phyloP scores from a whole-genome alignment of 106 monocot genomes.

The Dendrobium nobile region DNA sequence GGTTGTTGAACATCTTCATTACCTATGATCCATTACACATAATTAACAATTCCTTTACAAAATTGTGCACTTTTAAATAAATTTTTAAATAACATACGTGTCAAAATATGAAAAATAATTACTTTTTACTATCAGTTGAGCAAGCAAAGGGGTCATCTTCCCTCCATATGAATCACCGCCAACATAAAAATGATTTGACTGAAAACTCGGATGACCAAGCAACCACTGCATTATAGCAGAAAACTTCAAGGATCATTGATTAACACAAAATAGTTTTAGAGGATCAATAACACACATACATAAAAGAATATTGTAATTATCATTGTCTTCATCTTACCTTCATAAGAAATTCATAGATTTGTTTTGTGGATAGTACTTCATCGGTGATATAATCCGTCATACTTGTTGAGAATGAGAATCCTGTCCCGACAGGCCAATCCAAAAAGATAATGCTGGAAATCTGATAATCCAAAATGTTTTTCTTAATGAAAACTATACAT shows the following conservation, averaged over 20 bases:
- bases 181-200: slow-evolving; percentile 51
- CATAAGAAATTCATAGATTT: neutral
- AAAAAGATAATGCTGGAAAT: neutral
- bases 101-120: neutral
- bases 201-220: slow-evolving; percentile 39
- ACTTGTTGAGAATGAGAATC: slow-evolving; percentile 5
- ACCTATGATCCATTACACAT: no score
- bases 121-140: slow-evolving; percentile 10
- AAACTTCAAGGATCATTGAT: no score
- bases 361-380: neutral
- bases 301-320: no score
- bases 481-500: no score
- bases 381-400: neutral
- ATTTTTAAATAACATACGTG: neutral
- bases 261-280: no score
- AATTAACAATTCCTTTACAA: neutral
- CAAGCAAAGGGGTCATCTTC: slow-evolving; percentile 15
- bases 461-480: neutral
- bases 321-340: no score
- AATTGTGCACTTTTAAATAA: neutral
- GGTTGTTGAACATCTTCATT: no score
- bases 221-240: slow-evolving; percentile 37
- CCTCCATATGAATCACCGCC: slow-evolving; percentile 73
- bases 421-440: neutral
- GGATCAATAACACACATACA: no score